phyloP scores from a whole-genome alignment of 2,329 filamentous ascomycete genomes.

The Claviceps fusiformis region DNA sequence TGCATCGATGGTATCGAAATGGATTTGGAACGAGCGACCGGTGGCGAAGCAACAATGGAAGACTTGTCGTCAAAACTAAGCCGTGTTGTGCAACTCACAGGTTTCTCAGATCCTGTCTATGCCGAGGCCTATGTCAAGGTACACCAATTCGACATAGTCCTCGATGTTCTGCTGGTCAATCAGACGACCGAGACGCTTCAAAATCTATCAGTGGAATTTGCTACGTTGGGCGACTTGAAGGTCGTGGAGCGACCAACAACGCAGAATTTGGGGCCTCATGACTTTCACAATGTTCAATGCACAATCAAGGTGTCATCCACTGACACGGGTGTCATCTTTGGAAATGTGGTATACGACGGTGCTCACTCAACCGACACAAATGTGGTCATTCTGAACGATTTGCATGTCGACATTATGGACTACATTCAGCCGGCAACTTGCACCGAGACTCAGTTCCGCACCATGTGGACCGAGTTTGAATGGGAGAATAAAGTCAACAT shows the following conservation, averaged over 20 bases:
- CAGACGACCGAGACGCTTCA: constrained; percentile 94
- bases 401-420: constrained; percentile 99
- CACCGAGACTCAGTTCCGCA: constrained; percentile 95
- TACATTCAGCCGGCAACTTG: constrained; percentile 97
- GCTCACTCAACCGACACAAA: constrained; percentile 85
- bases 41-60: constrained; percentile 70
- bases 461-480: constrained; percentile 99
- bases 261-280: constrained; percentile 86
- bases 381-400: constrained; percentile 93
- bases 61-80: constrained; percentile 89
- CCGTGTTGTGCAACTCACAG: constrained; percentile 90
- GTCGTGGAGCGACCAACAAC: constrained; percentile 94
- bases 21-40: constrained; percentile 87
- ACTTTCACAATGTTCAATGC: constrained; percentile 96
- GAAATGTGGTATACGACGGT: constrained; percentile 95
- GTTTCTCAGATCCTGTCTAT: constrained; percentile 96
- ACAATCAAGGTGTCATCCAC: constrained; percentile 98
- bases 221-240: constrained; percentile 94
- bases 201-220: constrained; percentile 94
- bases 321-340: constrained; percentile 96
- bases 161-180: constrained; percentile 93
- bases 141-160: constrained; percentile 94
- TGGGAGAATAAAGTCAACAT: constrained; percentile 99
- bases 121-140: constrained; percentile 99
- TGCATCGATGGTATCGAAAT: constrained; percentile 74